Conservation (phyloP, 2,329 filamentous ascomycete species). For the Fonsecaea pugnacius region DNA sequence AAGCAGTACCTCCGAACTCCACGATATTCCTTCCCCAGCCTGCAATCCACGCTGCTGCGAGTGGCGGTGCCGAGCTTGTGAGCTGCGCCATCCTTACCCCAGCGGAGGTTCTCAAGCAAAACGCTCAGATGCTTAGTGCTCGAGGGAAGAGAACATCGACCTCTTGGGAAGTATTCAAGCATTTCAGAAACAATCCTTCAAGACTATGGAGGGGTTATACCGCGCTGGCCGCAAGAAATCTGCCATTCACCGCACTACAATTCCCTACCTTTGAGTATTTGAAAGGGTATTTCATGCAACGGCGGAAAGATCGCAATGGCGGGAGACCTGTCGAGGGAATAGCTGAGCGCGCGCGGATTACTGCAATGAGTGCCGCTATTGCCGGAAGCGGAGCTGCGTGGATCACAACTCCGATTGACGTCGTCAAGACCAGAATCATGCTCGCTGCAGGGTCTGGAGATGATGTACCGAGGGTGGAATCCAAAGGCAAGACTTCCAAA, state of each 20-base stretch:
- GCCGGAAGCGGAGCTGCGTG: slow-evolving; percentile 77
- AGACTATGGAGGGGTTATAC: slow-evolving; percentile 73
- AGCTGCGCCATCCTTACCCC: slow-evolving; percentile 86
- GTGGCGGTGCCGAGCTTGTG: slow-evolving; percentile 76
- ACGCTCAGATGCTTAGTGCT: slow-evolving; percentile 75
- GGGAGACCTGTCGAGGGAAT: slow-evolving; percentile 50
- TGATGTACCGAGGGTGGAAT: slow-evolving; percentile 26
- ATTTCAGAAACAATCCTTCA: slow-evolving; percentile 61
- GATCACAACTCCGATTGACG: slow-evolving; percentile 86
- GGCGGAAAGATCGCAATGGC: slow-evolving; percentile 45
- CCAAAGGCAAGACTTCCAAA: slow-evolving; percentile 26
- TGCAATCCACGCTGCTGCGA: slow-evolving; percentile 73
- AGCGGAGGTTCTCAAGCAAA: slow-evolving; percentile 90
- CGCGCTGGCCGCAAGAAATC: slow-evolving; percentile 77
- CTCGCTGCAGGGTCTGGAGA: slow-evolving; percentile 59
- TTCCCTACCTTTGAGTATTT: slow-evolving; percentile 84
- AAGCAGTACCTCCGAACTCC: slow-evolving; percentile 51
- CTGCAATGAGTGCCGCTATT: slow-evolving; percentile 71
- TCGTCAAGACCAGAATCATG: slow-evolving; percentile 91
- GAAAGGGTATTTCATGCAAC: slow-evolving; percentile 58
- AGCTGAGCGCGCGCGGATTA: slow-evolving; percentile 70
- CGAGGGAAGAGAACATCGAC: slow-evolving; percentile 44
- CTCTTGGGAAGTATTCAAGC: slow-evolving; percentile 61
- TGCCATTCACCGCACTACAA: slow-evolving; percentile 85
- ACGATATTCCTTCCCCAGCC: slow-evolving; percentile 64